These are phyloP conservation scores for Penicillium concentricum DNA, from an alignment of 2,329 filamentous ascomycete genomes.

Conservation along the genomic window DNA sequence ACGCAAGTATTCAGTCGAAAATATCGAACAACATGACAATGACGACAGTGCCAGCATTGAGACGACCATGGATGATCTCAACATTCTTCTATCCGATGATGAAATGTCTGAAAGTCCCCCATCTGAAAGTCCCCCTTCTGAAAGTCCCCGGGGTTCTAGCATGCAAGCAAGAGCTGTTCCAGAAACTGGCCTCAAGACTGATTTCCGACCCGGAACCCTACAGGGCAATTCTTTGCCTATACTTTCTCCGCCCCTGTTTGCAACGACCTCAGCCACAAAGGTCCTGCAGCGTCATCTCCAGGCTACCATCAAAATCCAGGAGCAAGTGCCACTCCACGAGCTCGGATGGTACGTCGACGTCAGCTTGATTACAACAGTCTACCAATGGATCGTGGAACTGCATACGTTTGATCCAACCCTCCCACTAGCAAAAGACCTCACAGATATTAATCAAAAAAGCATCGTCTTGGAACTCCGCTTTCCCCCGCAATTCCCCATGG, in stretches of 20 bases:
- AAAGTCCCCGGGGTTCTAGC: not conserved
- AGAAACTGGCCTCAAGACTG: slow-evolving; percentile 40
- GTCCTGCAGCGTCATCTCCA: slow-evolving; percentile 65
- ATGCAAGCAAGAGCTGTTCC: slow-evolving; percentile 1
- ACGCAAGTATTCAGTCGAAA: not conserved
- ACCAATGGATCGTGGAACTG: slow-evolving; percentile 88
- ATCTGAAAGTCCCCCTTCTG: not conserved
- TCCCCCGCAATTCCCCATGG: slow-evolving; percentile 69
- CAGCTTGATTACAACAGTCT: slow-evolving; percentile 67
- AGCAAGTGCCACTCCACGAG: slow-evolving; percentile 58
- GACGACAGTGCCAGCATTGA: slow-evolving; percentile 48
- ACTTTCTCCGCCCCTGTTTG: slow-evolving; percentile 65
- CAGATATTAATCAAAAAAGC: slow-evolving; percentile 58
- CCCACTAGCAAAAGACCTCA: slow-evolving; percentile 74
- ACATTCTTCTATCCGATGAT: slow-evolving; percentile 40
- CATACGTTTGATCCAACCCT: slow-evolving; percentile 73
- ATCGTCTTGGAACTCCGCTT: slow-evolving; percentile 82
- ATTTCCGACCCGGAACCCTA: slow-evolving; percentile 68
- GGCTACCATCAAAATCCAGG: slow-evolving; percentile 63
- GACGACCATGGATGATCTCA: slow-evolving; percentile 50
- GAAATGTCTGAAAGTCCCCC: slow-evolving; percentile 3
- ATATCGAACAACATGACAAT: slow-evolving; percentile 17
- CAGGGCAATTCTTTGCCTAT: slow-evolving; percentile 62
- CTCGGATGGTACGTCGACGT: slow-evolving; percentile 82
- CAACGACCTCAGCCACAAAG: slow-evolving; percentile 60